phyloP scores from a whole-genome alignment of 2,329 filamentous ascomycete species.

The Fusarium newnesense region DNA sequence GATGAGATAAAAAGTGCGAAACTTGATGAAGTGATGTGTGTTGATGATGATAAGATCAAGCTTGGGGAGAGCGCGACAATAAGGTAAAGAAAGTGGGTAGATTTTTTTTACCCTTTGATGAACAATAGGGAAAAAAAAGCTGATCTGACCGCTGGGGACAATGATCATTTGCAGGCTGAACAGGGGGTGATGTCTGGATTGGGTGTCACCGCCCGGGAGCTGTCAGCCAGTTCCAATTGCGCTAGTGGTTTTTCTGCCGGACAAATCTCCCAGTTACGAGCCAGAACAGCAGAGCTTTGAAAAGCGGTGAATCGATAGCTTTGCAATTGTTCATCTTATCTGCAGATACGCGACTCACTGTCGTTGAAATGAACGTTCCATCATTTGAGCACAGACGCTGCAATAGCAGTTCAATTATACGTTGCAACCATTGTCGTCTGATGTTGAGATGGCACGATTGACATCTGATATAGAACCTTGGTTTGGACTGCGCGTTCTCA shows the following conservation, averaged over 20 bases:
- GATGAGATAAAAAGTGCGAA: not conserved
- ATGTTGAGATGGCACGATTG: not conserved
- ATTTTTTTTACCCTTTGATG: slow-evolving; percentile 23
- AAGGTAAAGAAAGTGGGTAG: slow-evolving; percentile 3
- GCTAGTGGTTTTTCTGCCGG: slow-evolving; percentile 4
- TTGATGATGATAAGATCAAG: slow-evolving; percentile 31
- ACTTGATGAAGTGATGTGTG: slow-evolving; percentile 16
- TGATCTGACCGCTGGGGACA: slow-evolving; percentile 36
- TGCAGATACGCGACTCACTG: slow-evolving; percentile 12
- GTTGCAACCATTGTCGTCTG: not conserved
- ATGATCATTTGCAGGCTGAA: slow-evolving; percentile 32
- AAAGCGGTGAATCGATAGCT: slow-evolving; percentile 24
- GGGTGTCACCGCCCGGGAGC: slow-evolving; percentile 29
- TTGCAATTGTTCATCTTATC: slow-evolving; percentile 1
- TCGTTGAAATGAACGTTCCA: slow-evolving; percentile 2
- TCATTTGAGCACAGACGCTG: slow-evolving; percentile 10
- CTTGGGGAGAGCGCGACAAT: slow-evolving; percentile 17
- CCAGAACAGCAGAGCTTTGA: not conserved
- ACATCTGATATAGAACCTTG: not conserved
- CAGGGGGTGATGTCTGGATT: slow-evolving; percentile 22
- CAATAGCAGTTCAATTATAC: not conserved
- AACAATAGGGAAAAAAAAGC: not conserved
- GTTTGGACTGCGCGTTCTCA: not conserved
- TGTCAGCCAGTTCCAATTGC: not conserved
- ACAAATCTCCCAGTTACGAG: not conserved